Percentiles rank a stretch among this genome's conserved stretches.
Conservation (phyloP, 192 early-diverging fungal species). For the Gamsiella multidivaricata region DNA sequence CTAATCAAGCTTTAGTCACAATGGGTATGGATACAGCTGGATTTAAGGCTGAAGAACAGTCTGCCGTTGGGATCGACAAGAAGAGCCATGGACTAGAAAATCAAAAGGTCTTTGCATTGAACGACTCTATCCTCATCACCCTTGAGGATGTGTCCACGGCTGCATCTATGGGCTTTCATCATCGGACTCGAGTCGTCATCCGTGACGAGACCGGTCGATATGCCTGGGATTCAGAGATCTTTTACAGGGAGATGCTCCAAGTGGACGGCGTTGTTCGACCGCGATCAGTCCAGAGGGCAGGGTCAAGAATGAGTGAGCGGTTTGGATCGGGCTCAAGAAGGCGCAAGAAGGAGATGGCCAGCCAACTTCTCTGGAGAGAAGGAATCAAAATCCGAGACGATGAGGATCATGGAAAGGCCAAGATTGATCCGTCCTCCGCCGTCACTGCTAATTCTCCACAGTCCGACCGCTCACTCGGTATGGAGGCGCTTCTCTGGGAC, state of each 20-base stretch:
- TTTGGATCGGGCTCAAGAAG: conserved; percentile 21
- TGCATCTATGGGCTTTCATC: conserved; percentile 51
- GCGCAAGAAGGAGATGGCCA: conserved; percentile 43
- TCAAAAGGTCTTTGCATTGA: conserved; percentile 78
- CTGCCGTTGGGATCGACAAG: neutral
- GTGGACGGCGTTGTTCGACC: conserved; percentile 16
- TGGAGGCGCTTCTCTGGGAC: conserved; percentile 59
- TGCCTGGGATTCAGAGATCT: conserved; percentile 82
- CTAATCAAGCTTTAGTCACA: conserved; percentile 33
- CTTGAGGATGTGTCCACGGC: conserved; percentile 69
- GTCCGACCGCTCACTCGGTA: neutral
- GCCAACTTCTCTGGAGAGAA: conserved; percentile 42
- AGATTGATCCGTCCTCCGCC: neutral
- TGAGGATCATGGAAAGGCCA: conserved; percentile 6
- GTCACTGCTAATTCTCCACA: neutral
- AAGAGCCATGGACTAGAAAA: conserved; percentile 35
- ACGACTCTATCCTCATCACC: conserved; percentile 78
- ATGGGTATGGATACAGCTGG: conserved; percentile 35
- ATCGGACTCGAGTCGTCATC: conserved; percentile 68
- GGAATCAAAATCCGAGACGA: conserved; percentile 44
- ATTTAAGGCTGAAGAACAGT: neutral
- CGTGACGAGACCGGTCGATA: conserved; percentile 85
- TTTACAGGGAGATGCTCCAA: conserved; percentile 65
- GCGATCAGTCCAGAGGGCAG: conserved; percentile 16
- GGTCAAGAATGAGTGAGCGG: conserved; percentile 38